Conservation (phyloP, 179 eudicot species). For the Beta lomatogona region DNA sequence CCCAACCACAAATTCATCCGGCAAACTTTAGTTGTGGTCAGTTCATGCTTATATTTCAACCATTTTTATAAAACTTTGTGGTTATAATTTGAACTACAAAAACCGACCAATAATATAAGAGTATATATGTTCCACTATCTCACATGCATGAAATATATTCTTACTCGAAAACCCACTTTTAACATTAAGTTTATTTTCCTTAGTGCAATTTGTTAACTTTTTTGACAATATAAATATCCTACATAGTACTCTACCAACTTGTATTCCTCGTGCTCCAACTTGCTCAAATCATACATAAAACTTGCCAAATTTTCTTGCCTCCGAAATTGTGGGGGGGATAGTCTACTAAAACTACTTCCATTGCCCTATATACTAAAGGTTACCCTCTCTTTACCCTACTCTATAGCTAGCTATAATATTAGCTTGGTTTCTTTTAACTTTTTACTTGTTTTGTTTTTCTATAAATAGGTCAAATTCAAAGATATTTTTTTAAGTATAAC, state of each 20-base stretch:
- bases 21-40: conserved; percentile 25
- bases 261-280: conserved; percentile 30
- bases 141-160: background rate
- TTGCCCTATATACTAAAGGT: conserved; percentile 20
- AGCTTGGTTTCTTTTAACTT: background rate
- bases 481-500: background rate
- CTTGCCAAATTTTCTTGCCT: conserved; percentile 19
- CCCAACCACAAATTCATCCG: background rate
- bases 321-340: conserved; percentile 24
- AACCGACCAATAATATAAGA: conserved; percentile 26
- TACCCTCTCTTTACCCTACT: conserved; percentile 34
- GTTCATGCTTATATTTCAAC: conserved; percentile 27
- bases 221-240: conserved; percentile 24
- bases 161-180: conserved; percentile 17
- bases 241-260: conserved; percentile 6
- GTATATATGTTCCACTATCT: conserved; percentile 27
- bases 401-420: conserved; percentile 17
- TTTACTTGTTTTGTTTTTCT: background rate
- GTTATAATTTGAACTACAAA: background rate
- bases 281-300: conserved; percentile 28
- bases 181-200: background rate
- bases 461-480: conserved; percentile 8
- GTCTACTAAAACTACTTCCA: conserved; percentile 18
- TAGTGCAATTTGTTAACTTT: background rate
- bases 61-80: conserved; percentile 18